These are phyloP conservation scores for Trichoderma erinaceum DNA, from an alignment of 495 filamentous ascomycete genomes.

Conservation along the genomic window DNA sequence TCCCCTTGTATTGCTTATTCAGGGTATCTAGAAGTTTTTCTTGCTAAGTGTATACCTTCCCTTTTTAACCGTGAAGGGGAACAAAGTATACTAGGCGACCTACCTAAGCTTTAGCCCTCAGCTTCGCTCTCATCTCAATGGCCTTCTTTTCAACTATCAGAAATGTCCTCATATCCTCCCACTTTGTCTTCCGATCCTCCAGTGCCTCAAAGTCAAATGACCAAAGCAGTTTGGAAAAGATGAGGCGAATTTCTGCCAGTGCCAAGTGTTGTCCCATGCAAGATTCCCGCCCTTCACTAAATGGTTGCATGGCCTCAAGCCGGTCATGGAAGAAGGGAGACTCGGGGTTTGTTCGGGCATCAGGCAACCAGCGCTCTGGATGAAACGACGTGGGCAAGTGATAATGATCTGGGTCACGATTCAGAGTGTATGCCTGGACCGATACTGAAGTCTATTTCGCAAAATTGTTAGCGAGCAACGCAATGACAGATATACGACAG, in stretches of 20 bases:
- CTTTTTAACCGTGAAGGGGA: too few relatives aligned
- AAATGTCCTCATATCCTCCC: constrained; percentile 21
- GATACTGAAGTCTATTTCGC: constrained; percentile 26
- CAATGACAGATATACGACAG: background rate
- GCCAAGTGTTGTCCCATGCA: constrained; percentile 52
- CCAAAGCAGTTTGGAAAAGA: constrained; percentile 46
- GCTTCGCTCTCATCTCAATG: constrained; percentile 22
- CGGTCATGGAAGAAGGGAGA: constrained; percentile 36
- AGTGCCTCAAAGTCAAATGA: constrained; percentile 43
- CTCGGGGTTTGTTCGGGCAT: constrained; percentile 29
- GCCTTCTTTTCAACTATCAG: constrained; percentile 30
- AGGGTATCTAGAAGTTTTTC: too few relatives aligned
- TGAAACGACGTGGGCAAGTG: constrained; percentile 21
- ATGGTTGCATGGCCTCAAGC: constrained; percentile 44
- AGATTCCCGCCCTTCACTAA: constrained; percentile 46
- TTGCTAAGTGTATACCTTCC: too few relatives aligned
- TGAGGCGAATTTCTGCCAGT: constrained; percentile 44
- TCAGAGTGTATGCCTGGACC: constrained; percentile 28
- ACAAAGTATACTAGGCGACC: background rate
- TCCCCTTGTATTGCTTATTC: too few relatives aligned
- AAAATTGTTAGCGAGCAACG: background rate
- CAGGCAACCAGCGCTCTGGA: constrained; percentile 44
- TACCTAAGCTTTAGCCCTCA: background rate
- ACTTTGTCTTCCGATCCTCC: constrained; percentile 30
- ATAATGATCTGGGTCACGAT: constrained; percentile 21